These are phyloP conservation scores for Paecilomyces dactylethromorphus DNA, from an alignment of 2,329 filamentous ascomycete genomes.

Conservation along the genomic window DNA sequence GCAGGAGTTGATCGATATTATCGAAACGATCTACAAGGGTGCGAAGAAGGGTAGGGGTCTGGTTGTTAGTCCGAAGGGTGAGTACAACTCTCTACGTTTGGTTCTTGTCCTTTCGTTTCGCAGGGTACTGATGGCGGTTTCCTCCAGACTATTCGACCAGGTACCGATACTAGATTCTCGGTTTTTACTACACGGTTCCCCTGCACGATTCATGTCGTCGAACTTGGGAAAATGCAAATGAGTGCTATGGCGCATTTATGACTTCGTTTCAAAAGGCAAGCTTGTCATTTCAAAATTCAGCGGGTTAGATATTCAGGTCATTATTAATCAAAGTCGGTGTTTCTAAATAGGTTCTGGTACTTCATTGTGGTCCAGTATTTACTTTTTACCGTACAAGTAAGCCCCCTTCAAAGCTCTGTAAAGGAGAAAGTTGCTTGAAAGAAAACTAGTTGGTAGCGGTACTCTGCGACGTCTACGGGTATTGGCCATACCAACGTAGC, in stretches of 20 bases:
- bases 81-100: constrained; percentile 9
- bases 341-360: neutral
- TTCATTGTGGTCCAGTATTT: constrained; percentile 1
- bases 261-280: constrained; percentile 3
- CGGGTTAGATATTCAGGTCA: neutral
- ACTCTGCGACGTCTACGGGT: no score
- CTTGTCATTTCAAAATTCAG: constrained; percentile 1
- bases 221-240: neutral
- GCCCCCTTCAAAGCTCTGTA: constrained; percentile 4
- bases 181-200: neutral
- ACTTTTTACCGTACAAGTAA: constrained; percentile 11
- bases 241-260: neutral
- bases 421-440: neutral
- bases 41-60: constrained; percentile 96
- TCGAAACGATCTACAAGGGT: constrained; percentile 96
- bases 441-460: neutral
- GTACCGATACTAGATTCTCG: constrained; percentile 53
- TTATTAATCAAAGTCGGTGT: constrained; percentile 1
- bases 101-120: neutral
- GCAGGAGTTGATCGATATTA: constrained; percentile 96
- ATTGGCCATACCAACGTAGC: neutral
- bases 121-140: constrained; percentile 3
- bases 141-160: constrained; percentile 56
- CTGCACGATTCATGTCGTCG: neutral
- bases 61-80: constrained; percentile 89